A percentile compares a stretch with the other conserved stretches of the same genome.
Conservation (phyloP, 2,329 filamentous ascomycete species). For the Fusarium odoratissimum region DNA sequence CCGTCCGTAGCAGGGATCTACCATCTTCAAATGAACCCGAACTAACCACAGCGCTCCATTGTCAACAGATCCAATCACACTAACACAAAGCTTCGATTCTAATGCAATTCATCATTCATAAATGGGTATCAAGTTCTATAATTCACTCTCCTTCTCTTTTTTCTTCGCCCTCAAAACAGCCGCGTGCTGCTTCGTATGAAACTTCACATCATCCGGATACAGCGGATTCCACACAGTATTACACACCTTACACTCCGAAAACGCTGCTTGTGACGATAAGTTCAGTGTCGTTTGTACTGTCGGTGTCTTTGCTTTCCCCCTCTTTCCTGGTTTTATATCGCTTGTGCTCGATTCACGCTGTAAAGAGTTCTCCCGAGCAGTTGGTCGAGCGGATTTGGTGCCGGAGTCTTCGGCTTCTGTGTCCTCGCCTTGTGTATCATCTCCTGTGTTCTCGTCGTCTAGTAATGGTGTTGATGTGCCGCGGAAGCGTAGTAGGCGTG, state of each 20-base stretch:
- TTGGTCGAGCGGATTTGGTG: not conserved
- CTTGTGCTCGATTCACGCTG: conserved; percentile 11
- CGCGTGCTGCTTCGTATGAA: conserved; percentile 55
- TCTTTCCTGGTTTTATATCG: conserved; percentile 33
- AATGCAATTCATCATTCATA: conserved; percentile 27
- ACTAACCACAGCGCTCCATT: too few species aligned
- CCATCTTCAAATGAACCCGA: too few species aligned
- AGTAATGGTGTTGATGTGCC: conserved; percentile 30
- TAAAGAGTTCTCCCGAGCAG: not conserved
- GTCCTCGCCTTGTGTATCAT: not conserved
- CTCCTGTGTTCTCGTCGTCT: conserved; percentile 7
- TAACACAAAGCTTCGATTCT: too few species aligned
- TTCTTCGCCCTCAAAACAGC: conserved; percentile 47
- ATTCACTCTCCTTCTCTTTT: conserved; percentile 36
- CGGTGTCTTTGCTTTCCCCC: conserved; percentile 37
- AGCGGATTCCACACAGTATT: conserved; percentile 59
- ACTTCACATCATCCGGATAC: conserved; percentile 58
- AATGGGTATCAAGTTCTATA: conserved; percentile 43
- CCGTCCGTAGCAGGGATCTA: not conserved
- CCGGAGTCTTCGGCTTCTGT: not conserved
- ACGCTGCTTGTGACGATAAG: conserved; percentile 55
- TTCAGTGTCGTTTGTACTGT: conserved; percentile 59
- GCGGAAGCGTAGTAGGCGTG: conserved; percentile 48
- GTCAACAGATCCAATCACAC: too few species aligned
- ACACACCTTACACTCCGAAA: conserved; percentile 57